Base-by-base conservation (phyloP, 73 alveolate genomes). In the Uronychia binucleata region DNA sequence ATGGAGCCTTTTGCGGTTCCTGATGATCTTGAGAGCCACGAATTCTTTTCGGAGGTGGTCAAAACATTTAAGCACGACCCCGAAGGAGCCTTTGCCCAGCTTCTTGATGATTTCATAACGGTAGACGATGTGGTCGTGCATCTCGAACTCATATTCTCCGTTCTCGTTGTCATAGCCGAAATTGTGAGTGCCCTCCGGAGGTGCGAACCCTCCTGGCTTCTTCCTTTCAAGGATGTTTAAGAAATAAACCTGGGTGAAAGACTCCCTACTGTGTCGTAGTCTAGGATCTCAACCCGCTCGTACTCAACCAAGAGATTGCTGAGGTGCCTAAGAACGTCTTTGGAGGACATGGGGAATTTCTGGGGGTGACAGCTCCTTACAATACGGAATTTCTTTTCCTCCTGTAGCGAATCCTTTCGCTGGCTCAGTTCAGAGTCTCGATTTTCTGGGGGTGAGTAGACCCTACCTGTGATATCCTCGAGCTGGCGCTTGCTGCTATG, bases 1-100 rank as follows among this genome's bases (percentile, higher is more conserved):
- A 76, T 91, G 89, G 80, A 82, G 85, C 58, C 84, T 85, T 31
- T 90, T 86, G 57, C 83, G 67, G 83, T 94, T 96, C 86, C 94
- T 92, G 34, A 94, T 89, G 31, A 96, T 58, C 89, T 96, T 96
- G 77, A 96, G 74, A 26, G 98, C 98, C 26, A 96, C 97, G 1
- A 77, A 33, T 89, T 93, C 96, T 78, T 94, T 93, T 30, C 81
- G 88, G 79, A 93, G 88, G 80, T 96, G 98, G 85, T 96, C 99
- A 57, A 86, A 77, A 85, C 98, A 96, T 85, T 95, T 86, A n/a
- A 95, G 78, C 8, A 96, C 98, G 74, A 87, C 95, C 30, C 99
- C 99, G 76, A 94, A 96, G 1, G 98, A 92, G 0, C 99, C 99
- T 81, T 95, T 93, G 1, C 99, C 99, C 19, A 96, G 88, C 67